These are phyloP conservation scores for Cyclospora cayetanensis DNA, from an alignment of 169 alveolate species.

Conservation along the genomic window DNA sequence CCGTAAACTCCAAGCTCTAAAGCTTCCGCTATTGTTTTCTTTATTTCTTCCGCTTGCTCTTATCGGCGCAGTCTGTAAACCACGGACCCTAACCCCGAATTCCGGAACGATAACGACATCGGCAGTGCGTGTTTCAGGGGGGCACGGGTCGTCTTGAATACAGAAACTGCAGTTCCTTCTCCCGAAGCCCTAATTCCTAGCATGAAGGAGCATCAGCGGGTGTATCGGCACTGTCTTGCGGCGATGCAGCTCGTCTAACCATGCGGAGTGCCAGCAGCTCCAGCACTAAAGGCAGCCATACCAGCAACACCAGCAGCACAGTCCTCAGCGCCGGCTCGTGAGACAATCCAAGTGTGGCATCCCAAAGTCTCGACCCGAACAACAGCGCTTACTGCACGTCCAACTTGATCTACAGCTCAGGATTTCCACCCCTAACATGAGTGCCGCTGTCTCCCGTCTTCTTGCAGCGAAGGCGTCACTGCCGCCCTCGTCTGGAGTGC, in stretches of 20 bases:
- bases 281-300: neutral
- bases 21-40: neutral
- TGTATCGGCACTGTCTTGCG: no score
- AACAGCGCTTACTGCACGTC: neutral
- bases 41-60: neutral
- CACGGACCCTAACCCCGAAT: no score
- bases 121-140: no score
- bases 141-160: no score
- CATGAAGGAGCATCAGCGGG: neutral
- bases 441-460: neutral
- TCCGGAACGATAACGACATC: no score
- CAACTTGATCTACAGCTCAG: neutral
- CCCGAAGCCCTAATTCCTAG: neutral
- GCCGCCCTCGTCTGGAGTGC: neutral
- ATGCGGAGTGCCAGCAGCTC: neutral
- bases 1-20: neutral
- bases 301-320: neutral
- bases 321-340: no score
- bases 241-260: neutral
- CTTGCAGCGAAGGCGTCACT: neutral
- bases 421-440: neutral
- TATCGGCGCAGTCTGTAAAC: neutral
- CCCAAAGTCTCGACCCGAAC: no score
- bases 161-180: no score
- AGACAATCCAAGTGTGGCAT: no score